phyloP scores from a whole-genome alignment of 139 green algal species.

The Pleodorina starrii region DNA sequence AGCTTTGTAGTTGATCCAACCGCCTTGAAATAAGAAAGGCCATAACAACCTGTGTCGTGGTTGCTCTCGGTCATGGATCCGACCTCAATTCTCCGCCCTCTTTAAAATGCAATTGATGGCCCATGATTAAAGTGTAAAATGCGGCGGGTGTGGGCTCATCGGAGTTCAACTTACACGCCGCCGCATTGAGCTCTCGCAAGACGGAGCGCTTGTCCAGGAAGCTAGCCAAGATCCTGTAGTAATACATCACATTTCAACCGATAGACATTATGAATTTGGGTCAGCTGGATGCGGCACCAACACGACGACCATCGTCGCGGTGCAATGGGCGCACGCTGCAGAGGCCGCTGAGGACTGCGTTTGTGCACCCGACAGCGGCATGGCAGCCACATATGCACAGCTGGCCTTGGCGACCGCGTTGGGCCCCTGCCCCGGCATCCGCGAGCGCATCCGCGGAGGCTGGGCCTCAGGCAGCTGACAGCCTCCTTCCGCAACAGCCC shows the following conservation, averaged over 20 bases:
- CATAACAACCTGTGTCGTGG: no score
- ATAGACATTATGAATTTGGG: slow-evolving; percentile 6
- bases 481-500: neutral
- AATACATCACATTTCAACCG: neutral
- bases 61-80: no score
- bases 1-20: no score
- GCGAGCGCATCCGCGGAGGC: neutral
- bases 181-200: slow-evolving; percentile 3
- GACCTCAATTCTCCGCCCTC: no score
- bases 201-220: neutral
- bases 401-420: neutral
- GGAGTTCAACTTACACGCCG: slow-evolving; percentile 3
- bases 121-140: no score
- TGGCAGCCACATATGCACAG: neutral
- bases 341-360: neutral
- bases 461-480: neutral
- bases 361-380: neutral
- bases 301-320: neutral
- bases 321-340: neutral
- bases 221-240: neutral
- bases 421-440: neutral
- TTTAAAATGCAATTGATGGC: no score
- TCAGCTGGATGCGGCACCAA: neutral
- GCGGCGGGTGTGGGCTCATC: slow-evolving; percentile 3
- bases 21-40: no score